Percentiles rank a stretch among this genome's conserved stretches.
Evolutionary conservation across 2,329 filamentous ascomycete species (phyloP).

Genomic region (Aspergillus udagawae): DNA sequence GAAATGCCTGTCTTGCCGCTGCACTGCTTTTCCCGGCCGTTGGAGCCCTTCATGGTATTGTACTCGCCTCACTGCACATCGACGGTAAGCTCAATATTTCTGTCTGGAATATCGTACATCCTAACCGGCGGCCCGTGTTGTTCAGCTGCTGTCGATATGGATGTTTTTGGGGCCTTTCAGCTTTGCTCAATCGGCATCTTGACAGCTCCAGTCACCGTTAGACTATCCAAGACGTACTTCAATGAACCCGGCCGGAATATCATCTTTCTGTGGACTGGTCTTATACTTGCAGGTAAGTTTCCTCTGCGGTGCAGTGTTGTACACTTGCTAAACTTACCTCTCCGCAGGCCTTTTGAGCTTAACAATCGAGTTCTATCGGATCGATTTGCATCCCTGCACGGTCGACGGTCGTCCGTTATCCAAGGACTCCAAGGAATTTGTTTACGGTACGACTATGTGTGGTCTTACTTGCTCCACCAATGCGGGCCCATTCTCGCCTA

Average conservation of each 20-base stretch:
- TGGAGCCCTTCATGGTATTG: slow-evolving; percentile 61
- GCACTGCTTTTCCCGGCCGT: slow-evolving; percentile 61
- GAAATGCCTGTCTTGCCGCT: slow-evolving; percentile 60
- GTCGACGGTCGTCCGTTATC: not conserved
- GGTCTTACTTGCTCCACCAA: not conserved
- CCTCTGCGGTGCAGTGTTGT: slow-evolving; percentile 29
- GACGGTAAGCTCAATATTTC: slow-evolving; percentile 44
- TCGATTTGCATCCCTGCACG: not conserved
- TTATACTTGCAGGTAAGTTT: slow-evolving; percentile 52
- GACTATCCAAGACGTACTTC: slow-evolving; percentile 61
- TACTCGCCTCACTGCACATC: slow-evolving; percentile 57
- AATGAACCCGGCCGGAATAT: slow-evolving; percentile 60
- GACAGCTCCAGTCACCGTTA: slow-evolving; percentile 59
- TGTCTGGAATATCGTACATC: not conserved
- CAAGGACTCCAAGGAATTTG: not conserved
- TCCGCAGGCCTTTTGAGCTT: not conserved
- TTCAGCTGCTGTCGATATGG: slow-evolving; percentile 62
- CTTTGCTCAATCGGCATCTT: slow-evolving; percentile 63
- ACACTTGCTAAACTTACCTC: not conserved
- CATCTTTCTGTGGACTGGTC: slow-evolving; percentile 62
- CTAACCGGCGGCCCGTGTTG: not conserved
- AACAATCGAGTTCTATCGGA: not conserved
- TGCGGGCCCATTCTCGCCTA: slow-evolving; percentile 39
- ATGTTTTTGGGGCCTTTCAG: slow-evolving; percentile 65
- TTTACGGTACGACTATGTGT: not conserved